Percentiles rank a stretch among this genome's conserved stretches.
Conservation (phyloP, 768 basidiomycete genomes). For the Mrakia hoshinonis region DNA sequence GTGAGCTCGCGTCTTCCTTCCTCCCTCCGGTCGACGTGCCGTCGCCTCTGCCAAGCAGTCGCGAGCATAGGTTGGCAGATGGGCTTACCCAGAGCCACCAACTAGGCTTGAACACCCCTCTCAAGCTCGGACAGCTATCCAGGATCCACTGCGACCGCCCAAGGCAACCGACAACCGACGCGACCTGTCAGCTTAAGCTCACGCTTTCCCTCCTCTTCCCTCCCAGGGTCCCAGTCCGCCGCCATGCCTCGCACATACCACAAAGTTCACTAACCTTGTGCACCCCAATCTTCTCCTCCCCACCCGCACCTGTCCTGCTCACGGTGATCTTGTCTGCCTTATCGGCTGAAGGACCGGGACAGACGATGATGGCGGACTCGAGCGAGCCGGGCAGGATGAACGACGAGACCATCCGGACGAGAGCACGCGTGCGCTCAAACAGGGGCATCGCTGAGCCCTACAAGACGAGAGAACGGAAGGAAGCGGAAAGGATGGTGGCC, state of each 20-base stretch:
- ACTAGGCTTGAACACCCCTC: constrained; percentile 22
- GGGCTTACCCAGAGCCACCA: constrained; percentile 23
- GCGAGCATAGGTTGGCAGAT: too few species aligned
- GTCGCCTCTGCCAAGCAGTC: not conserved
- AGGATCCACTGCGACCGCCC: constrained; percentile 22
- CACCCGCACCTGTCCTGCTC: not conserved
- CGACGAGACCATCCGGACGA: not conserved
- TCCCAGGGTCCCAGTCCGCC: not conserved
- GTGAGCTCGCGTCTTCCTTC: not conserved
- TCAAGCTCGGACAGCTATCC: constrained; percentile 15
- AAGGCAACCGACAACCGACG: not conserved
- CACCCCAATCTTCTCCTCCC: constrained; percentile 9
- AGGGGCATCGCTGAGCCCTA: not conserved
- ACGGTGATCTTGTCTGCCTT: constrained; percentile 10
- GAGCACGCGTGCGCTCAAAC: constrained; percentile 16
- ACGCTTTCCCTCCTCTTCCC: not conserved
- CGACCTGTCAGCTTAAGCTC: not conserved
- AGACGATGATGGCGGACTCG: constrained; percentile 6
- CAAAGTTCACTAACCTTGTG: constrained; percentile 4
- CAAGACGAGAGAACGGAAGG: not conserved
- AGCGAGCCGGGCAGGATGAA: not conserved
- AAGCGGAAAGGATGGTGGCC: too few species aligned
- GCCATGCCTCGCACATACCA: not conserved
- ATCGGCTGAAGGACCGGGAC: not conserved
- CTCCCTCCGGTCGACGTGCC: not conserved